Evolutionary conservation across 202 grass and related monocot species (phyloP), one percentile per base, ranked within the genome.

Genomic region (Digitaria exilis): DNA sequence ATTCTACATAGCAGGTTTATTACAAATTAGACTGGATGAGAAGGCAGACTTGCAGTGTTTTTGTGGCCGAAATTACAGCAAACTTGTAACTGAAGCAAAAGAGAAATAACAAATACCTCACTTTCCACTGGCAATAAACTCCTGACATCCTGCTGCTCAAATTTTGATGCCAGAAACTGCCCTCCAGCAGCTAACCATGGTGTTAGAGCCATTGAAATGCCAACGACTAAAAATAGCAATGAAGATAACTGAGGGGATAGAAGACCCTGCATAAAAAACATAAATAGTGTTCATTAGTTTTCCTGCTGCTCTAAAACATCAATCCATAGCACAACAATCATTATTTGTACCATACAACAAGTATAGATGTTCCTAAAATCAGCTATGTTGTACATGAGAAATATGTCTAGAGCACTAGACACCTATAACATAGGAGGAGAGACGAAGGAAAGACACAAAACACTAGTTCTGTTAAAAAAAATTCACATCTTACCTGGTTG

Each of bases 101-200:
- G 58, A 28, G 65, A 61, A 22, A 14, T 69, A 87, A 67, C 12
- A 57, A 74, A 83, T 94, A 98, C 96, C 93, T 98, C 96, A 92
- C 93, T 96, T 94, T 96, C 96, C 48, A 85, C 96, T 39, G 96
- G 96, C 54, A 94, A 88, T 76, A 98, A 90, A 82, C 96, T 98
- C 86, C 96, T 90, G 43, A 98, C 93, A 63, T 98, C 96, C 77
- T 96, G 89, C 89, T 98, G 93, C 87, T 98, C 96, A 83, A 96
- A 98, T 82, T 81, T 98, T 69, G 96, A 98, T 81, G 96, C 92
- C 71, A 98, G 69, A 74, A 96, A 85, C 83, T 98, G 96, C 6
- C 96, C 96, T 84, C 89, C 91, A 65, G 93, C 96, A 77, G 96
- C 96, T 81, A 98, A 81, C 84, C 86, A 98, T 84, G 96, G 96